Evolutionary conservation across 129 eudicot species (phyloP).

Genomic region (Gnaphalium uliginosum): DNA sequence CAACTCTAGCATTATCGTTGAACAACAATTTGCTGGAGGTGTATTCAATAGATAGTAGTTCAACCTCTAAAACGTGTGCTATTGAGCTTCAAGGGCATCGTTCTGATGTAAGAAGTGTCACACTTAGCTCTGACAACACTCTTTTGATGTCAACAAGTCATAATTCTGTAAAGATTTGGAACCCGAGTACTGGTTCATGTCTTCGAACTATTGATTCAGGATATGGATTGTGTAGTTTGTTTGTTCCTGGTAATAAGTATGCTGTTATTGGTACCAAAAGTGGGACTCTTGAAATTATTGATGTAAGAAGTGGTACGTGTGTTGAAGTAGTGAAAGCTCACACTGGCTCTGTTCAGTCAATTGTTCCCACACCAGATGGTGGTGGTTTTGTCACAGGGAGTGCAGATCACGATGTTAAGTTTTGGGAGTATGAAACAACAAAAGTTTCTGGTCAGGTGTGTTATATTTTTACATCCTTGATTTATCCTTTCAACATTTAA

Average conservation of each 20-base stretch:
- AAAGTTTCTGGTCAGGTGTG: conserved; percentile 67
- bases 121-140: conserved; percentile 89
- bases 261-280: conserved; percentile 86
- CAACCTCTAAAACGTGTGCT: conserved; percentile 48
- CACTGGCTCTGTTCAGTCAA: conserved; percentile 74
- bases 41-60: conserved; percentile 57
- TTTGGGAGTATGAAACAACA: conserved; percentile 80
- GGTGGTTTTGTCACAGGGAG: conserved; percentile 92
- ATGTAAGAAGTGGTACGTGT: conserved; percentile 76
- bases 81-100: conserved; percentile 96
- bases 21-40: conserved; percentile 75
- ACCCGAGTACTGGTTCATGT: conserved; percentile 86
- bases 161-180: conserved; percentile 87
- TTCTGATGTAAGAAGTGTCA: conserved; percentile 91
- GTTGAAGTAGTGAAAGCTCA: conserved; percentile 90
- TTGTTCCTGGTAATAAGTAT: conserved; percentile 85
- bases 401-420: conserved; percentile 90
- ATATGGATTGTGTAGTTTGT: conserved; percentile 81
- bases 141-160: conserved; percentile 93
- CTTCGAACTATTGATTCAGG: conserved; percentile 94
- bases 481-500: background rate
- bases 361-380: conserved; percentile 71
- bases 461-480: background rate
- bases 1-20: conserved; percentile 78
- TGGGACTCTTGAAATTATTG: conserved; percentile 81